Conservation (phyloP, 2,329 filamentous ascomycete genomes). For the Fusarium sp. region DNA sequence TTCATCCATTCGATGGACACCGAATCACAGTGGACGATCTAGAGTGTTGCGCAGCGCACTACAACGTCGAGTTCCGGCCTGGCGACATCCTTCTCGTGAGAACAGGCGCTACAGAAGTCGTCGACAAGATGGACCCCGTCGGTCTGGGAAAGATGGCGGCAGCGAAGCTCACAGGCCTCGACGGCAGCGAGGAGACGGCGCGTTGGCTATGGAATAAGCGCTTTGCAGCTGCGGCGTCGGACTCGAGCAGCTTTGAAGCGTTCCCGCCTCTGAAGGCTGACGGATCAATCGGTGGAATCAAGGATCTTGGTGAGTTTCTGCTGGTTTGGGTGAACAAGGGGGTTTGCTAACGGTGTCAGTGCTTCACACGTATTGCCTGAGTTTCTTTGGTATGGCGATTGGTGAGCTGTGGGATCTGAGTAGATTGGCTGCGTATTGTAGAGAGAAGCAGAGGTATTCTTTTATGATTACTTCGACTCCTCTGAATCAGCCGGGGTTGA, state of each 20-base stretch:
- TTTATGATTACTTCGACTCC: conserved; percentile 71
- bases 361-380: conserved; percentile 59
- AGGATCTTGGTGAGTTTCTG: conserved; percentile 52
- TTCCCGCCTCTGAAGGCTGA: conserved; percentile 62
- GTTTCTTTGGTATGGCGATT: conserved; percentile 62
- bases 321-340: too few relatives aligned
- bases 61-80: conserved; percentile 69
- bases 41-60: conserved; percentile 64
- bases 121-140: conserved; percentile 56
- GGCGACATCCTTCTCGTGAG: conserved; percentile 74
- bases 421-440: conserved; percentile 61
- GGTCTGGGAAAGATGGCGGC: conserved; percentile 48
- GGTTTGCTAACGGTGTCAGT: conserved; percentile 45
- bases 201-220: conserved; percentile 76
- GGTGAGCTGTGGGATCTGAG: conserved; percentile 67
- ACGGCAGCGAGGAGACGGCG: conserved; percentile 61
- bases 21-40: conserved; percentile 65
- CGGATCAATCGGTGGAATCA: conserved; percentile 46
- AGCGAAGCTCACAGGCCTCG: conserved; percentile 50
- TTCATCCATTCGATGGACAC: conserved; percentile 61
- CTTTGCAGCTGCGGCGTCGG: conserved; percentile 72
- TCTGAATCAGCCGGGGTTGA: conserved; percentile 49
- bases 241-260: conserved; percentile 70
- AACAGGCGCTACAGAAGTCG: conserved; percentile 68
- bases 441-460: conserved; percentile 61